phyloP scores from a whole-genome alignment of 331 rosid species.

The Malus hybrid region DNA sequence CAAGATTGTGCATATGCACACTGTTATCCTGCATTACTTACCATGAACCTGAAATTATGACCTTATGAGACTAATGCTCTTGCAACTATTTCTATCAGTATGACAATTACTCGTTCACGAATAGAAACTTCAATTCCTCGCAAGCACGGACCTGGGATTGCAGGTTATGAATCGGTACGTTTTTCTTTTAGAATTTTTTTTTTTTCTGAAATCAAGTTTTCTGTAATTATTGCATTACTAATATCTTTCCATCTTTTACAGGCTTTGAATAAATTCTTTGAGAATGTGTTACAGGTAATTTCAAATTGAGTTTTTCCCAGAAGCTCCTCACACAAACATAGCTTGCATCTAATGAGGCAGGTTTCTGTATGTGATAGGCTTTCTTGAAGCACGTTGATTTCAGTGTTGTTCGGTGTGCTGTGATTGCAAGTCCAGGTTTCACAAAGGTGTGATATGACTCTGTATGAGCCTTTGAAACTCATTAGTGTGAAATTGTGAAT shows the following conservation, averaged over 20 bases:
- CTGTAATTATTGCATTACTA: conserved; percentile 11
- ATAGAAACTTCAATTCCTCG: conserved; percentile 96
- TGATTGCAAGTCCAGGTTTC: conserved; percentile 97
- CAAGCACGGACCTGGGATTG: conserved; percentile 91
- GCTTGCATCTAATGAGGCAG: neutral
- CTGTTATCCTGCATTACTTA: neutral
- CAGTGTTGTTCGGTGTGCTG: conserved; percentile 89
- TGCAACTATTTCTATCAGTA: conserved; percentile 38
- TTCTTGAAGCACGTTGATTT: conserved; percentile 87
- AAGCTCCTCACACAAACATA: conserved; percentile 1
- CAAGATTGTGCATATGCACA: no score
- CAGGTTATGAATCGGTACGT: conserved; percentile 85
- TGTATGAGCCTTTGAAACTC: neutral
- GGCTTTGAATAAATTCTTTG: conserved; percentile 87
- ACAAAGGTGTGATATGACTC: conserved; percentile 70
- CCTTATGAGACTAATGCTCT: neutral
- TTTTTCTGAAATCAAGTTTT: neutral
- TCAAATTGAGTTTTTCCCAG: neutral
- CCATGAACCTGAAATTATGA: neutral
- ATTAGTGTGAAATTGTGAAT: neutral
- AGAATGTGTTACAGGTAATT: conserved; percentile 75
- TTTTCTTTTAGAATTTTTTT: neutral
- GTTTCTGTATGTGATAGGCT: conserved; percentile 47
- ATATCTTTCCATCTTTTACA: conserved; percentile 32
- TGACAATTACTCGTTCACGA: conserved; percentile 85